Evolutionary conservation across 805 yeast genomes (phyloP).

Genomic region (Metschnikowia continentalis): DNA sequence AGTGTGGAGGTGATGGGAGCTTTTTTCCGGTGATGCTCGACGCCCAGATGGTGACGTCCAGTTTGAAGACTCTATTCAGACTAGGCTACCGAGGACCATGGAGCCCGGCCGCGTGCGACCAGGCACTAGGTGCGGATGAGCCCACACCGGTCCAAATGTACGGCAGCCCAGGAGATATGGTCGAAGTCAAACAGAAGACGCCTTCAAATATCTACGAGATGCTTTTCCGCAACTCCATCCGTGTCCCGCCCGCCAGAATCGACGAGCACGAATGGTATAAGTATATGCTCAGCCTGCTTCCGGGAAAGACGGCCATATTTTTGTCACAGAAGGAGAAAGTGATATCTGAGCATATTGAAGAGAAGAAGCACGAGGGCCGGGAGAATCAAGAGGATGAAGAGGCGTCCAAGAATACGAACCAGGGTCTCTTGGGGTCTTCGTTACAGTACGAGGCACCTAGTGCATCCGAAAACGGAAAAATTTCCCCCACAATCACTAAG

Average conservation of each 20-base stretch:
- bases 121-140: not conserved
- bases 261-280: conserved; percentile 19
- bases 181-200: not conserved
- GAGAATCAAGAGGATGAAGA: conserved; percentile 20
- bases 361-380: conserved; percentile 3
- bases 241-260: not conserved
- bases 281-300: conserved; percentile 25
- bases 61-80: conserved; percentile 14
- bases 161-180: not conserved
- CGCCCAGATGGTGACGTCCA: conserved; percentile 20
- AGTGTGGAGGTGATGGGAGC: not conserved
- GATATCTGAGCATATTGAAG: conserved; percentile 10
- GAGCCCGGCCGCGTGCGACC: conserved; percentile 2
- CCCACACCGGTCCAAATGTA: not conserved
- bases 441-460: conserved; percentile 1
- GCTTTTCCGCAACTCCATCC: conserved; percentile 8
- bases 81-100: conserved; percentile 14
- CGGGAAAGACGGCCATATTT: conserved; percentile 22
- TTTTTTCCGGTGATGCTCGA: conserved; percentile 20
- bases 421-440: conserved; percentile 12
- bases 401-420: conserved; percentile 7
- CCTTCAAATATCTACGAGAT: conserved; percentile 8
- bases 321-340: conserved; percentile 21
- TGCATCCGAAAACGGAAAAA: not conserved
- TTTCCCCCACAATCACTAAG: not conserved